A percentile compares a stretch with the other conserved stretches of the same genome.
Evolutionary conservation across 345 rosid genomes (phyloP).

Genomic region (Sonneratia caseolaris): DNA sequence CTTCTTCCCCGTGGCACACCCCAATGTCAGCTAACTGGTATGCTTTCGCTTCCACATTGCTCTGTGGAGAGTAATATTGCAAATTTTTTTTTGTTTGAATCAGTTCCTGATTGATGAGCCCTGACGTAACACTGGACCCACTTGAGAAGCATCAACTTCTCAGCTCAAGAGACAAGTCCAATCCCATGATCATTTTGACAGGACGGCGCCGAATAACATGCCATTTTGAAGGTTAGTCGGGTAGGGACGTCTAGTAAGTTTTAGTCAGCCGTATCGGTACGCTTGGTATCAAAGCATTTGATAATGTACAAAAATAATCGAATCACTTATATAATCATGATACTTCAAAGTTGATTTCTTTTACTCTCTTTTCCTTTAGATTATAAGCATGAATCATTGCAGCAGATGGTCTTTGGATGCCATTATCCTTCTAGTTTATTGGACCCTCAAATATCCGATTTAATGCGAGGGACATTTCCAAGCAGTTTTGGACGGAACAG

Average conservation of each 20-base stretch:
- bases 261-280: not conserved
- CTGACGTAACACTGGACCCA: not conserved
- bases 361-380: too few species aligned
- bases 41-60: not conserved
- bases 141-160: not conserved
- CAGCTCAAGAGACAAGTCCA: not conserved
- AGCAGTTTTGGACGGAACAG: too few species aligned
- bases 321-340: not conserved
- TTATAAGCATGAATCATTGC: too few species aligned
- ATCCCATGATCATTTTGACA: slow-evolving; percentile 3
- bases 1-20: slow-evolving; percentile 73
- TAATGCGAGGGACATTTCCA: too few species aligned
- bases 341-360: too few species aligned
- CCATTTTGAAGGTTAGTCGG: slow-evolving; percentile 1
- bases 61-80: not conserved
- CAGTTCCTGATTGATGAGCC: not conserved
- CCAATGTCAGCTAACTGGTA: slow-evolving; percentile 44
- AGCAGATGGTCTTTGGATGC: too few species aligned
- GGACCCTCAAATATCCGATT: too few species aligned
- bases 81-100: not conserved
- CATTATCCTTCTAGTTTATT: too few species aligned
- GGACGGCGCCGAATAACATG: slow-evolving; percentile 1
- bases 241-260: not conserved
- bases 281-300: not conserved
- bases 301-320: not conserved